Evolutionary conservation across 805 yeast genomes (phyloP).

Genomic region (Blastobotrys terrestris): DNA sequence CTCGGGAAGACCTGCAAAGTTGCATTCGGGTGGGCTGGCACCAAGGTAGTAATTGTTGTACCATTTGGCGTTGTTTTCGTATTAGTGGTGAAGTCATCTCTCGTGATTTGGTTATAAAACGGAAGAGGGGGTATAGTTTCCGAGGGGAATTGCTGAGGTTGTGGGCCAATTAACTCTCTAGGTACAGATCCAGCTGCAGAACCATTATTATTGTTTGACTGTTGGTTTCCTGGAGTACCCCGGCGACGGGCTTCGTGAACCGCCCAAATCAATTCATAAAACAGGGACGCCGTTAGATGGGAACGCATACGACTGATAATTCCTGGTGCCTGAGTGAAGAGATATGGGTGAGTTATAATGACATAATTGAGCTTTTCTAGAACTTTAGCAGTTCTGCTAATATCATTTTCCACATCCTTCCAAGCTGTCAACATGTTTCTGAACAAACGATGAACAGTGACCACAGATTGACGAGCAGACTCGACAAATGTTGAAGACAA

Average conservation of each 20-base stretch:
- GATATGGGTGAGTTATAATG: constrained; percentile 77
- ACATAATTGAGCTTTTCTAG: constrained; percentile 84
- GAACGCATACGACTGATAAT: constrained; percentile 86
- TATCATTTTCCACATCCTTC: constrained; percentile 86
- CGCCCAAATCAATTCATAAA: constrained; percentile 90
- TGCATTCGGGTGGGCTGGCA: constrained; percentile 70
- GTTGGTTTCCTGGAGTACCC: constrained; percentile 16
- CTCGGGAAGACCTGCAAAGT: constrained; percentile 39
- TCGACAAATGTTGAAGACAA: constrained; percentile 63
- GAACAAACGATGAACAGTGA: constrained; percentile 81
- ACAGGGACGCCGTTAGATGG: constrained; percentile 83
- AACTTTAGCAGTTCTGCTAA: constrained; percentile 85
- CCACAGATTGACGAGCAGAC: constrained; percentile 87
- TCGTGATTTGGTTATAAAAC: constrained; percentile 82
- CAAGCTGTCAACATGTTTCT: constrained; percentile 87
- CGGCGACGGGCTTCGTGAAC: constrained; percentile 89
- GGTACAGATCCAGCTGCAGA: constrained; percentile 17
- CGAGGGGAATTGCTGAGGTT: constrained; percentile 19
- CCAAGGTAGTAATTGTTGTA: constrained; percentile 81
- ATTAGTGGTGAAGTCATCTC: constrained; percentile 79
- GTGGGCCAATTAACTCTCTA: constrained; percentile 21
- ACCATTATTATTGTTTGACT: constrained; percentile 16
- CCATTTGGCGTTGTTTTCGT: constrained; percentile 89
- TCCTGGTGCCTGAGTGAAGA: constrained; percentile 64
- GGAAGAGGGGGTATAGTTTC: constrained; percentile 67